Base-by-base conservation (phyloP, 2,329 filamentous ascomycete species). In the Arthrobotrys sinensis region DNA sequence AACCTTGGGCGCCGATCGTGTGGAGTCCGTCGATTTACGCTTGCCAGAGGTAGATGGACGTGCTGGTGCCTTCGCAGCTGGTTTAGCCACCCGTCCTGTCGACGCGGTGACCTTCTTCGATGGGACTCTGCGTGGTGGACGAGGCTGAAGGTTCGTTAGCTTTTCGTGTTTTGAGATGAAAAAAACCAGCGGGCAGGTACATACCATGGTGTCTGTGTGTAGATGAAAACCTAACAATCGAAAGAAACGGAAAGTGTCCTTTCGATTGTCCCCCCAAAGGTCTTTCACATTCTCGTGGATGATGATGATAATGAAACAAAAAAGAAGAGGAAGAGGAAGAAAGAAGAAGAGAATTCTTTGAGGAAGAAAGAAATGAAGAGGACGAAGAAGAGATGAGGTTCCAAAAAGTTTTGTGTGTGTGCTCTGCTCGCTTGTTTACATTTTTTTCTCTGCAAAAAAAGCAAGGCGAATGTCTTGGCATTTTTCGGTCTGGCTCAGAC, bases 71-170 rank as follows among this genome's bases (percentile, higher is more conserved):
- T 62, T 66, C 12, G 67, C 32, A 8, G 67, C 40, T 4, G 75
- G n/a, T 50, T 78, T 78, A 11, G 67, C n/a, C 45, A 72, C 67
- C 60, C 75, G 67, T 53, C 62, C 67, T 16, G 70, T 72, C 7
- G 75, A 63, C n/a, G 71, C 75, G 24, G 36, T 64, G 16, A 62
- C 53, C 62, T 72, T 78, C 19, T 78, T 78, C 40, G 75, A 72
- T 6, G 75, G 75, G 4, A 78, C 75, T 72, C 75, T 72, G n/a
- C 75, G 67, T 46, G 75, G 75, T 64, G 75, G 75, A 34, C 75
- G 75, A 78, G 75, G 75, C 75, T 78, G 19, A 14, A 12, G 16
- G 3, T 14, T 19, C 8, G 21, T 70, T 45, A 66, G 43, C 48
- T 11, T 50, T 19, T 34, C 52, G 32, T 40, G 34, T 45, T 12